Percentiles rank a stretch among this genome's conserved stretches.
Evolutionary conservation across 352 stramenopile genomes (phyloP).

Genomic region (Globisporangium uncinulatum): DNA sequence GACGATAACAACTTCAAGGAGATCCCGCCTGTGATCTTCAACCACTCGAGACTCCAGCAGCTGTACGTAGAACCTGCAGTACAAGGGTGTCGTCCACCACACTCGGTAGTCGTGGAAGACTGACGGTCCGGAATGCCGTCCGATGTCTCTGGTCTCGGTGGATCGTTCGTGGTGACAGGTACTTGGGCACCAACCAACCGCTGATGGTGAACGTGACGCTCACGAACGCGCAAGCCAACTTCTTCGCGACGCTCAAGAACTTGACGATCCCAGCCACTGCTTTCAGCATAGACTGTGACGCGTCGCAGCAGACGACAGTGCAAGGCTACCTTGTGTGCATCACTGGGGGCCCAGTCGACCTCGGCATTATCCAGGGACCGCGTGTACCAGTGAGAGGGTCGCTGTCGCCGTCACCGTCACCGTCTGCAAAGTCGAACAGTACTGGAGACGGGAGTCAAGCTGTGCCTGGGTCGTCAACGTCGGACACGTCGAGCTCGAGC

Average conservation of each 20-base stretch:
- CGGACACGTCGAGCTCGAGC: neutral
- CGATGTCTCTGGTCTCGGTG: too few relatives aligned
- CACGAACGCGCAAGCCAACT: slow-evolving; percentile 8
- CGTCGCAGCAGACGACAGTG: slow-evolving; percentile 2
- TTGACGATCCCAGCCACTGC: neutral
- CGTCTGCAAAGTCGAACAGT: too few relatives aligned
- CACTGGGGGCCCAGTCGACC: neutral
- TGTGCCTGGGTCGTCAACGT: too few relatives aligned
- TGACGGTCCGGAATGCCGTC: too few relatives aligned
- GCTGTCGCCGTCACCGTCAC: neutral
- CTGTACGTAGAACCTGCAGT: slow-evolving; percentile 1
- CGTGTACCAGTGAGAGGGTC: neutral
- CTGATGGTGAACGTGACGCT: slow-evolving; percentile 2
- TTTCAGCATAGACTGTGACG: neutral
- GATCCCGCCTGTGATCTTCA: slow-evolving; percentile 6
- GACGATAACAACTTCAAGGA: neutral
- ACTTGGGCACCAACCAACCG: neutral
- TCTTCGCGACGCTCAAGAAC: slow-evolving; percentile 1
- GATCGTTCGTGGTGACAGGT: too few relatives aligned
- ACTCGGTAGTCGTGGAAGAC: neutral
- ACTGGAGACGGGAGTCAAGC: too few relatives aligned
- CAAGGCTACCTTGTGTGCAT: slow-evolving; percentile 8
- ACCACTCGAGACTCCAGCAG: slow-evolving; percentile 1
- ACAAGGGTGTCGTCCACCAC: neutral
- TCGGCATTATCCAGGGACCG: slow-evolving; percentile 3